Base-by-base conservation (phyloP, 768 basidiomycete genomes). In the Lentinula detonsa region DNA sequence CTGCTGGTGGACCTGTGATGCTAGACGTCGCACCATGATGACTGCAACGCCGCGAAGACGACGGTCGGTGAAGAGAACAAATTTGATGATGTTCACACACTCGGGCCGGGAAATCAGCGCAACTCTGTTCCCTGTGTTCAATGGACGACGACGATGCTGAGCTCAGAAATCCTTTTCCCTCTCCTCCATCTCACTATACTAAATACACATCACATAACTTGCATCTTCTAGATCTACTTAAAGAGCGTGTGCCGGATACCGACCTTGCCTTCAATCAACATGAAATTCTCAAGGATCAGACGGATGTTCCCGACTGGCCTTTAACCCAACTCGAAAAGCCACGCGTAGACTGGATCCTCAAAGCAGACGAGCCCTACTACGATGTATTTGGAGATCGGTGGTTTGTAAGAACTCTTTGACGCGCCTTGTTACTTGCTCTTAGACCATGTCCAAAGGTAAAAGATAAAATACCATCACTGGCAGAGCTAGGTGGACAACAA, bases 1-100 rank as follows among this genome's bases (percentile, higher is more conserved):
- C 61, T 91, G 87, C 73, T 90, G 85, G 75, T 95, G 95, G 23
- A 96, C 94, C 71, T 96, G 92, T 62, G 84, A 84, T 37, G 94
- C 88, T 67, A 95, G 81, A 67, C 90, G 79, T 62, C 91, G 85
- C 40, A 87, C 87, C 91, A 92, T 92, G 35, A 53, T 63, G 35
- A 23, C 51, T 34, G 8, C 51, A n/a, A 34, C 33, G 18, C 15
- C 7, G 7, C 7, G 21, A 7, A 13, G 4, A 18, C 9, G 31
- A 8, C 2, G 9, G 21, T 39, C 18, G 40, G 42, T 16, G 39
- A 21, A 42, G 28, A 45, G 31, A 45, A 31, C 37, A 39, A 39
- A 13, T 39, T 39, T 23, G 7, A 21, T 8, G 6, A n/a, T 28
- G 21, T 48, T 48, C 46, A 23, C 46, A 48, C 51, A 53, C 37